A percentile compares a stretch with the other conserved stretches of the same genome.
Conservation (phyloP, 2,329 filamentous ascomycete genomes). For the Incumbomyces lentus region DNA sequence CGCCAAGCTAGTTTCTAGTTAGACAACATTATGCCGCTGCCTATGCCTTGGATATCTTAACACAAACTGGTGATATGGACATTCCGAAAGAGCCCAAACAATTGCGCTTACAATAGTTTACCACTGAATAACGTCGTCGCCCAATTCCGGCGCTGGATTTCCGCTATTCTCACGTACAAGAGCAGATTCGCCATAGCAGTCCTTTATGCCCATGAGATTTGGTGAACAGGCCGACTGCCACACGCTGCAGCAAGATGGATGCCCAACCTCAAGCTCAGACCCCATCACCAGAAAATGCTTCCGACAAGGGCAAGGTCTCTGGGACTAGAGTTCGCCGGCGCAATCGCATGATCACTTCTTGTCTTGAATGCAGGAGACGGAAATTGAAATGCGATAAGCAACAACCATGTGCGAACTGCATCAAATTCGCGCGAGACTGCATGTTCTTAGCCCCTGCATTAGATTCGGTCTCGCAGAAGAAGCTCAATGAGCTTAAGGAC, state of each 20-base stretch:
- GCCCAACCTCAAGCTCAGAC: not conserved
- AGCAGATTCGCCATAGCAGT: no score
- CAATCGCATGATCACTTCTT: slow-evolving; percentile 58
- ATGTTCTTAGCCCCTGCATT: slow-evolving; percentile 57
- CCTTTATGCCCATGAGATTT: no score
- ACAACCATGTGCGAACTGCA: slow-evolving; percentile 56
- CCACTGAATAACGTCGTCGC: no score
- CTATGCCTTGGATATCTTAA: no score
- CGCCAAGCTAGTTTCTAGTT: no score
- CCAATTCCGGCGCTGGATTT: no score
- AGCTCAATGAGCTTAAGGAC: slow-evolving; percentile 67
- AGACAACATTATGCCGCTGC: no score
- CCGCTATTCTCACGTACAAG: no score
- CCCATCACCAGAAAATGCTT: not conserved
- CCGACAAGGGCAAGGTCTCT: not conserved
- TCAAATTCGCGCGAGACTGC: slow-evolving; percentile 44
- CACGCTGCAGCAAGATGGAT: not conserved
- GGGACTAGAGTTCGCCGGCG: slow-evolving; percentile 38
- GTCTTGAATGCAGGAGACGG: slow-evolving; percentile 60
- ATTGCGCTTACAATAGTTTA: no score
- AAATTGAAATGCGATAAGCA: slow-evolving; percentile 71
- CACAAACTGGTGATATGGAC: no score
- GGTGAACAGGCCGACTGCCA: no score
- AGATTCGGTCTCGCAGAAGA: slow-evolving; percentile 59
- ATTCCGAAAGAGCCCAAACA: no score